Percentiles rank a stretch among this genome's conserved stretches.
Conservation (phyloP, 1,139 yeast species). For the Saccharomyces hybrid region DNA sequence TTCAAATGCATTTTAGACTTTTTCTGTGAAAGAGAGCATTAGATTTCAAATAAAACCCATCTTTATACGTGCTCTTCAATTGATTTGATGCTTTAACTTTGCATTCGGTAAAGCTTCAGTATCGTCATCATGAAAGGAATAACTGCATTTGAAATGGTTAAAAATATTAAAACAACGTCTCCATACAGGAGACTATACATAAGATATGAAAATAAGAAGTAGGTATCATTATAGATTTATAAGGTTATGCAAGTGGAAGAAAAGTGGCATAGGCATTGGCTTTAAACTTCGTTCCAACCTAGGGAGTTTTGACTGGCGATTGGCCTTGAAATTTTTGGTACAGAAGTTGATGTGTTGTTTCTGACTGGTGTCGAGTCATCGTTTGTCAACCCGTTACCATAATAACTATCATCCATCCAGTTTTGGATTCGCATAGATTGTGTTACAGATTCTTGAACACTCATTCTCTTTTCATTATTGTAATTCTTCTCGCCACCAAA, state of each 20-base stretch:
- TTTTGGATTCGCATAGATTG: constrained; percentile 25
- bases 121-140: neutral
- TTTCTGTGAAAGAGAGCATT: constrained; percentile 3
- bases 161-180: neutral
- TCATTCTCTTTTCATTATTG: constrained; percentile 8
- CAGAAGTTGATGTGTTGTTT: constrained; percentile 10
- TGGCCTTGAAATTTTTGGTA: constrained; percentile 37
- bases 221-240: neutral
- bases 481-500: constrained; percentile 24
- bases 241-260: neutral
- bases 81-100: neutral
- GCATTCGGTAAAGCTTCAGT: neutral
- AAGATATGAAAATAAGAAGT: neutral
- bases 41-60: neutral
- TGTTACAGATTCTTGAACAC: constrained; percentile 15
- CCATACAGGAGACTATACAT: neutral
- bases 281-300: constrained; percentile 37
- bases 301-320: constrained; percentile 42
- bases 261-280: no score
- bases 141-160: neutral
- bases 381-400: constrained; percentile 12
- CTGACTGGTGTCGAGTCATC: constrained; percentile 9
- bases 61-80: neutral
- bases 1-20: constrained; percentile 14
- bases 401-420: constrained; percentile 26